Conservation (phyloP, 2,329 filamentous ascomycete species). For the Pseudocercospora eumusae region DNA sequence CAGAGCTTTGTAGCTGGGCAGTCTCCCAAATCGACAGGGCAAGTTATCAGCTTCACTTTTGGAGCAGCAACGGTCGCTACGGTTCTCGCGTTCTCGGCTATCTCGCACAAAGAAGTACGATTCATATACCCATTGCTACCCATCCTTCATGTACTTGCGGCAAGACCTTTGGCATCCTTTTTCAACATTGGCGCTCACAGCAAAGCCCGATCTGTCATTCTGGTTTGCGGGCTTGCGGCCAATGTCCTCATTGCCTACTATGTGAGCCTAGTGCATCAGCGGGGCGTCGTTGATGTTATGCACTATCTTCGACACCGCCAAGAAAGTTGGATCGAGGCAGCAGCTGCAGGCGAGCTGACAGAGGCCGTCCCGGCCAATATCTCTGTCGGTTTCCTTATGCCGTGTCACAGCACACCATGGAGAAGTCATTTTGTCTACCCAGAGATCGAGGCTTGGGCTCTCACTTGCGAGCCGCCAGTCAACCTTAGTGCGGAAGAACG, state of each 20-base stretch:
- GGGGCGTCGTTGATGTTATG: slow-evolving; percentile 74
- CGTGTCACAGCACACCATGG: slow-evolving; percentile 96
- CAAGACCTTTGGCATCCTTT: slow-evolving; percentile 65
- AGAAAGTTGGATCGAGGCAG: slow-evolving; percentile 28
- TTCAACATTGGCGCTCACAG: slow-evolving; percentile 52
- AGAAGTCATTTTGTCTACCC: slow-evolving; percentile 81
- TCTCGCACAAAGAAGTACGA: slow-evolving; percentile 94
- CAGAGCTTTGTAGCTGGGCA: slow-evolving; percentile 34
- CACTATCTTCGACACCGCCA: slow-evolving; percentile 69
- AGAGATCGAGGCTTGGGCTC: slow-evolving; percentile 73
- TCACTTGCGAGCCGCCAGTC: slow-evolving; percentile 88
- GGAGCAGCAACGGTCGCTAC: slow-evolving; percentile 60
- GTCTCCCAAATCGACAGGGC: slow-evolving; percentile 5
- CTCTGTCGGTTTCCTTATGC: slow-evolving; percentile 79
- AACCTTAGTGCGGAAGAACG: slow-evolving; percentile 64
- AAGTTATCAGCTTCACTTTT: slow-evolving; percentile 50
- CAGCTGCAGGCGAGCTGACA: not conserved
- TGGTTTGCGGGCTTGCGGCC: slow-evolving; percentile 57
- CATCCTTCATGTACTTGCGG: slow-evolving; percentile 77
- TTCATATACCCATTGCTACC: slow-evolving; percentile 94
- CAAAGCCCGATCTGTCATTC: slow-evolving; percentile 52
- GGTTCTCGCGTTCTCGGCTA: slow-evolving; percentile 66
- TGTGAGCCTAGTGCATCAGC: slow-evolving; percentile 74
- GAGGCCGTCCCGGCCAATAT: slow-evolving; percentile 39
- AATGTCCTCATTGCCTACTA: slow-evolving; percentile 75